Conservation (phyloP, 2,329 filamentous ascomycete genomes). For the Botrytis elliptica region DNA sequence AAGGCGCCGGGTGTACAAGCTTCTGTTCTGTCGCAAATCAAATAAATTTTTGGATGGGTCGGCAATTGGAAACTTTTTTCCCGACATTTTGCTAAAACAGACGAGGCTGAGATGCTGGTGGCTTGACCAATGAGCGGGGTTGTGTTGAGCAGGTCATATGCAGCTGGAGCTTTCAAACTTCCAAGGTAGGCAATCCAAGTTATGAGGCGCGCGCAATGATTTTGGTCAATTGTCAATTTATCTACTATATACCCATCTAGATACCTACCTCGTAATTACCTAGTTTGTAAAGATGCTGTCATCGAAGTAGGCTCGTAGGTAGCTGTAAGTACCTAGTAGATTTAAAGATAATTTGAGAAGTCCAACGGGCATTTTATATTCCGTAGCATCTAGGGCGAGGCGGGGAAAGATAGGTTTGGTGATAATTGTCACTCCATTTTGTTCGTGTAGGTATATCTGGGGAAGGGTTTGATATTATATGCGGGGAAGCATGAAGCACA, state of each 20-base stretch:
- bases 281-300: not conserved
- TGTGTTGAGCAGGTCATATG: not conserved
- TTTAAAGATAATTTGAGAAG: not conserved
- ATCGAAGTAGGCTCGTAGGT: not conserved
- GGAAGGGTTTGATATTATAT: not conserved
- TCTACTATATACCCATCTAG: too few species aligned
- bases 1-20: not conserved
- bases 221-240: too few species aligned
- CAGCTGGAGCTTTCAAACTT: not conserved
- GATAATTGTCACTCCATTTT: not conserved
- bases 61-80: slow-evolving; percentile 23
- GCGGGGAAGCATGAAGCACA: not conserved
- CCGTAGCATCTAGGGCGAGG: not conserved
- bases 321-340: not conserved
- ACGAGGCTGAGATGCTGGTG: not conserved
- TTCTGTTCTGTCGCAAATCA: slow-evolving; percentile 11
- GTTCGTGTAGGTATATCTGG: not conserved
- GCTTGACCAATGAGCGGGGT: not conserved
- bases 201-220: not conserved
- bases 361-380: not conserved
- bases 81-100: slow-evolving; percentile 18
- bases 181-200: too few species aligned
- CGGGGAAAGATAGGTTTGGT: not conserved
- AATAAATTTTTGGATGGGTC: slow-evolving; percentile 18
- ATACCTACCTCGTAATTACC: too few species aligned